phyloP scores from a whole-genome alignment of 2,329 filamentous ascomycete species.

The Penicillium sp. region DNA sequence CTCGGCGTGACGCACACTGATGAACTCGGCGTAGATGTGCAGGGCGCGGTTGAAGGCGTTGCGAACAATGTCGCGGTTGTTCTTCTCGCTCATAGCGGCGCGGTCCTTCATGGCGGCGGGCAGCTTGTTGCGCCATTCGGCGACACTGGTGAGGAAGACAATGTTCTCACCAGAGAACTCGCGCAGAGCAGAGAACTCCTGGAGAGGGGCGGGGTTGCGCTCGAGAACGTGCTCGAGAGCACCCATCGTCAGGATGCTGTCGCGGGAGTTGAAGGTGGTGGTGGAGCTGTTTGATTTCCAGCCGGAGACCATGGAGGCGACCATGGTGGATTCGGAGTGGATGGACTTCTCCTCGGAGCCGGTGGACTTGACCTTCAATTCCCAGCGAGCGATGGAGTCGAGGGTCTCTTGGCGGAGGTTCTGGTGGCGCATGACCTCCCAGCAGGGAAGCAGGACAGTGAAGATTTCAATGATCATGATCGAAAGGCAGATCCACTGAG shows the following conservation, averaged over 20 bases:
- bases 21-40: slow-evolving; percentile 62
- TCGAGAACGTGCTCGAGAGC: slow-evolving; percentile 64
- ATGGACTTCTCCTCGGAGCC: slow-evolving; percentile 30
- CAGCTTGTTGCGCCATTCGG: slow-evolving; percentile 54
- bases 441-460: slow-evolving; percentile 64
- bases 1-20: slow-evolving; percentile 62
- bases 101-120: slow-evolving; percentile 25
- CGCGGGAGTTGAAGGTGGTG: slow-evolving; percentile 39
- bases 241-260: slow-evolving; percentile 59
- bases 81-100: slow-evolving; percentile 24
- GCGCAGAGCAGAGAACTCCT: slow-evolving; percentile 63
- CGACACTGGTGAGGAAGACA: slow-evolving; percentile 62
- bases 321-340: slow-evolving; percentile 30
- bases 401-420: slow-evolving; percentile 36
- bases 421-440: slow-evolving; percentile 52
- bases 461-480: slow-evolving; percentile 65
- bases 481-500: slow-evolving; percentile 63
- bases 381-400: slow-evolving; percentile 42
- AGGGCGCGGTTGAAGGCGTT: slow-evolving; percentile 61
- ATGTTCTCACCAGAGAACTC: slow-evolving; percentile 74
- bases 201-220: slow-evolving; percentile 59
- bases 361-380: slow-evolving; percentile 32
- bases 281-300: slow-evolving; percentile 41
- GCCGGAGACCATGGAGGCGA: slow-evolving; percentile 30
- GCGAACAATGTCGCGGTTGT: slow-evolving; percentile 39